These are phyloP conservation scores for Melampsora abietis-canadensis DNA, from an alignment of 1,284 basidiomycete genomes.

Conservation along the genomic window DNA sequence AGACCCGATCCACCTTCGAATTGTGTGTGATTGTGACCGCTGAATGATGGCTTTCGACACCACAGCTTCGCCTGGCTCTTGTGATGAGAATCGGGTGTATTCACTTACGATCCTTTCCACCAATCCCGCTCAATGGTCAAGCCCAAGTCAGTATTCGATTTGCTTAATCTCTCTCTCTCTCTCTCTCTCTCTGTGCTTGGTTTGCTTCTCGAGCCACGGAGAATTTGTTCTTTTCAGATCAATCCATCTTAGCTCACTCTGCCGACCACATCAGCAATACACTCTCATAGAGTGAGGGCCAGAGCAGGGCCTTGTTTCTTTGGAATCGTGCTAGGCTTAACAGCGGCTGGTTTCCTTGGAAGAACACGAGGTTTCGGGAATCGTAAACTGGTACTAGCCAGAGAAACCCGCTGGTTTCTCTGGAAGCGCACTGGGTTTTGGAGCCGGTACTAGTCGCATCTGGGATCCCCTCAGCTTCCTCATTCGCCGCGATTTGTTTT, in stretches of 20 bases:
- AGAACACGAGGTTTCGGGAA: too few relatives aligned
- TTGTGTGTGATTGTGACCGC: slow-evolving; percentile 10
- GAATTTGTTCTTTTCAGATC: not conserved
- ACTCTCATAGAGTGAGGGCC: too few relatives aligned
- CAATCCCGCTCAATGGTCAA: not conserved
- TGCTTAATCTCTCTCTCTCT: not conserved
- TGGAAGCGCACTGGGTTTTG: too few relatives aligned
- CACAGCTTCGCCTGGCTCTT: slow-evolving; percentile 21
- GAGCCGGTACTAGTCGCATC: too few relatives aligned
- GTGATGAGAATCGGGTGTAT: not conserved
- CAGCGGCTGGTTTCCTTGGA: too few relatives aligned
- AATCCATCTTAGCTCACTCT: slow-evolving; percentile 15
- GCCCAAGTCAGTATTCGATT: not conserved
- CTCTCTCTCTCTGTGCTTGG: too few relatives aligned
- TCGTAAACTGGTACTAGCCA: too few relatives aligned
- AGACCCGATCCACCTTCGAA: slow-evolving; percentile 7
- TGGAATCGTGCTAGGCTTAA: too few relatives aligned
- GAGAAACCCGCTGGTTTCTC: too few relatives aligned
- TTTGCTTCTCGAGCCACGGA: not conserved
- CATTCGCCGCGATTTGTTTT: too few relatives aligned
- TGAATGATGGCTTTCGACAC: slow-evolving; percentile 3
- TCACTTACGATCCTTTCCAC: not conserved
- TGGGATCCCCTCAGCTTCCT: too few relatives aligned
- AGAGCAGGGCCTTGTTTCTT: too few relatives aligned
- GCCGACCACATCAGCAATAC: slow-evolving; percentile 1